A percentile compares a stretch with the other conserved stretches of the same genome.
Conservation (phyloP, 345 rosid species). For the sweet orange (Citrus sinensis) region DVS_A1.0 CM039162.1:5578001-5578500, state of each 20-base stretch:
- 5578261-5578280: constrained; percentile 37
- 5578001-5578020: neutral
- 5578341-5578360: constrained; percentile 42
- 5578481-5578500: constrained; percentile 31
- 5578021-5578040: neutral
- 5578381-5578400: constrained; percentile 63
- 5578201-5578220: neutral
- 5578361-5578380: constrained; percentile 47
- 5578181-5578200: neutral
- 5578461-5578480: constrained; percentile 33
- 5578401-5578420: neutral
- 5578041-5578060: neutral
- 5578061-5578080: neutral
- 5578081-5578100: neutral
- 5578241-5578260: neutral
- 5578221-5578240: neutral
- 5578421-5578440: neutral
- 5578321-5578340: constrained; percentile 45
- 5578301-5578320: constrained; percentile 35
- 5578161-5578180: neutral
- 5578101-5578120: neutral
- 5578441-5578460: neutral
- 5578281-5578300: constrained; percentile 40
- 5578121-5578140: neutral
- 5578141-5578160: neutral